Conservation (phyloP, 805 yeast species). For the Metschnikowia reukaufii region DNA sequence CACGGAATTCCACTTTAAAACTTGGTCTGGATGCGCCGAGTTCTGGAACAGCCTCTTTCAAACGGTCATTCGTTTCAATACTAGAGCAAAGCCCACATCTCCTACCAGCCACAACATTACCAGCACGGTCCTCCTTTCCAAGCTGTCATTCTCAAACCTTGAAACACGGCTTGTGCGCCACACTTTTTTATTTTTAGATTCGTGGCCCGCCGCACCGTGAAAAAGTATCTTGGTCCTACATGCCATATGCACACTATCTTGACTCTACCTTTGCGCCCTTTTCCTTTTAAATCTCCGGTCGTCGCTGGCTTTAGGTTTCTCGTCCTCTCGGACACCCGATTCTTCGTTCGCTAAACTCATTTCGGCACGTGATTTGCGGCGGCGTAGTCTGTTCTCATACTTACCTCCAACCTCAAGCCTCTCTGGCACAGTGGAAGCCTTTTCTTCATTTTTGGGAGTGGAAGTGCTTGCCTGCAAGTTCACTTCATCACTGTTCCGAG, state of each 20-base stretch:
- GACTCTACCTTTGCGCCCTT: slow-evolving; percentile 10
- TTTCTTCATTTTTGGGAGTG: background rate
- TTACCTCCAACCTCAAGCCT: slow-evolving; percentile 17
- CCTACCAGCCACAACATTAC: too few species aligned
- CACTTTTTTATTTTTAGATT: slow-evolving; percentile 1
- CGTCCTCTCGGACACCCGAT: background rate
- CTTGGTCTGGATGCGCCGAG: too few species aligned
- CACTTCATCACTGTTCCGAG: background rate
- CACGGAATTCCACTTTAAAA: background rate
- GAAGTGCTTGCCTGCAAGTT: background rate
- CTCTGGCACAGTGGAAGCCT: background rate
- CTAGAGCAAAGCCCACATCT: too few species aligned
- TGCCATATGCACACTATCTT: background rate
- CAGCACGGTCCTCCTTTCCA: too few species aligned
- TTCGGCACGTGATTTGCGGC: slow-evolving; percentile 19
- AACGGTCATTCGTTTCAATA: too few species aligned
- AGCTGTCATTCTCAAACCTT: background rate
- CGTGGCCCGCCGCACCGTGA: background rate
- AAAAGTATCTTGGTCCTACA: background rate
- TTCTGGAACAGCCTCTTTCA: too few species aligned
- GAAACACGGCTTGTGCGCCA: slow-evolving; percentile 5
- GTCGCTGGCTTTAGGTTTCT: background rate
- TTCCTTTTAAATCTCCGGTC: slow-evolving; percentile 10
- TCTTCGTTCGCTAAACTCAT: background rate
- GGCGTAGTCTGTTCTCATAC: slow-evolving; percentile 20